Base-by-base conservation (phyloP, 306 rosid species). In the Ormosia semicastrata region DNA sequence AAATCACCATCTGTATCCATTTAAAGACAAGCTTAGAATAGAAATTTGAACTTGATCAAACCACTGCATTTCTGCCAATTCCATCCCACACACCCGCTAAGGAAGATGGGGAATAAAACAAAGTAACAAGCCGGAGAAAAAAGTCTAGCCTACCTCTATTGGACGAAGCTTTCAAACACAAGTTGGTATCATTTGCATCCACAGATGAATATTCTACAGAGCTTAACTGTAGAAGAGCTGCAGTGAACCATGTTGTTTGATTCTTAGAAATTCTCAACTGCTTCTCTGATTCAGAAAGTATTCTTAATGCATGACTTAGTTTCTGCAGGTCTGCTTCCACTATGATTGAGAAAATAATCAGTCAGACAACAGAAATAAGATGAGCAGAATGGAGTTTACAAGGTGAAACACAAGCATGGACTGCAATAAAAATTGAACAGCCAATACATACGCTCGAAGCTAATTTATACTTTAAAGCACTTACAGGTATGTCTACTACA, bases 241-340 rank as follows among this genome's bases (percentile, higher is more conserved):
- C 98, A 6, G 93, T 94, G 76, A 92, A 92, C 97, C 98, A 94
- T 49, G 97, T 94, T 33, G 92, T 72, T 79, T 91, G 97, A 76
- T 91, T 94, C 88, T 91, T 94, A 12, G 97, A 94, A 84, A 92
- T 86, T 82, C 94, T 84, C 78, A 94, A 72, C 77, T 89, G 97
- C 88, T 89, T 94, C 84, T 92, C 93, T 2, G 98, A 75, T 73
- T 94, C 98, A 10, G 95, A 91, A 63, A 92, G 94, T 83, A 91
- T 81, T 86, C 87, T 91, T 71, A 94, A 73, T 7, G 94, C 97
- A 58, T 85, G 92, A 79, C 86, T 91, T 80, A 94, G 80, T 84
- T 94, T 92, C 84, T 87, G 93, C 83, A 86, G 39, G 79, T 89
- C 90, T 32, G 73, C 82, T 85, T 94, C 97, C 73, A 89, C 98